Evolutionary conservation across 768 basidiomycete species (phyloP), one percentile per base, ranked within the genome.

Genomic region (Chiua virens): DNA sequence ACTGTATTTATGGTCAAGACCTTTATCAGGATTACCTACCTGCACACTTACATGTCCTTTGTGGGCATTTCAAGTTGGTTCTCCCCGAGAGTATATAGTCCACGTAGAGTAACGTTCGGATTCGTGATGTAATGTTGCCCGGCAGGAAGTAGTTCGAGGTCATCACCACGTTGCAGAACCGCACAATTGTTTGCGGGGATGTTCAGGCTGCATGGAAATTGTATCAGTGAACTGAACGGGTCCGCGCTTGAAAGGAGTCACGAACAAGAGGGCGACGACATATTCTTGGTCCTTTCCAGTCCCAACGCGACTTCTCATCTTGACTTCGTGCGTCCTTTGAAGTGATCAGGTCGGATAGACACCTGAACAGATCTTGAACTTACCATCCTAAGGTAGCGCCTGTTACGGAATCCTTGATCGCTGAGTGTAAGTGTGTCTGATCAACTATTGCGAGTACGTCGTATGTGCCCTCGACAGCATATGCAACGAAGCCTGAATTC

Each of bases 181-280:
- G 89, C 91, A 61, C 90, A 92, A 64, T 92, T 92, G 61, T 82
- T 91, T 23, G 90, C 90, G 8, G 90, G 90, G 42, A 91, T 89
- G 57, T 90, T 85, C 64, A 91, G 69, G 73, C 86, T 89, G 51
- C 15, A 32, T 38, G 41, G n/a, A n/a, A 2, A 28, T 14, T 5
- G 17, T 39, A 35, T 61, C 22, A 56, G 36, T 40, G n/a, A 36
- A 30, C 6, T 17, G 27, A 32, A 41, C 36, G 22, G 15, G 21
- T 30, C 8, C 36, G 2, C 10, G 42, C 39, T 45, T 23, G 30
- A 15, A 57, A 42, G 52, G n/a, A 55, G 9, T 37, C 22, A 49
- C 51, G n/a, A 64, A 88, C 86, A 92, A 92, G 42, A 83, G 78
- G 0, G 89, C 89, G 6, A 88, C 88, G 47, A 91, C 80, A 57